Conservation (phyloP, 2,329 filamentous ascomycete genomes). For the Ambrosiella beaveri region DNA sequence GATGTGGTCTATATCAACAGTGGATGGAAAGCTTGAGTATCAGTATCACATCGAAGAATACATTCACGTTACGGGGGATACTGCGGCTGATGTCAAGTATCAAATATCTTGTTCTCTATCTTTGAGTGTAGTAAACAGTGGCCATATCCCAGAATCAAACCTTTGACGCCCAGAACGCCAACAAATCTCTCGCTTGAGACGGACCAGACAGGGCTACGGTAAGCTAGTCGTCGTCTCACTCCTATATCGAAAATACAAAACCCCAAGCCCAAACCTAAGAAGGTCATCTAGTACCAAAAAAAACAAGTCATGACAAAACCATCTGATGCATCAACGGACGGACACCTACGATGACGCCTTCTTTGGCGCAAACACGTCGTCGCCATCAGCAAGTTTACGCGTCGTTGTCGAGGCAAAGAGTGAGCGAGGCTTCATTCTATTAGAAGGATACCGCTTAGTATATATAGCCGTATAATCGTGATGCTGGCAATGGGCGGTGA, state of each 20-base stretch:
- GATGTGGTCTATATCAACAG: constrained; percentile 53
- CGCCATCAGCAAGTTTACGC: constrained; percentile 39
- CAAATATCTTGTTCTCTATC: too few relatives aligned
- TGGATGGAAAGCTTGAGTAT: constrained; percentile 40
- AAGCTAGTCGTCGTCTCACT: too few relatives aligned
- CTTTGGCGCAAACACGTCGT: constrained; percentile 22
- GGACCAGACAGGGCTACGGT: too few relatives aligned
- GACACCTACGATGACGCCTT: constrained; percentile 14
- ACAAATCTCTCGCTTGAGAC: neutral
- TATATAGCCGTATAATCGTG: neutral
- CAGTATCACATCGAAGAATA: constrained; percentile 8
- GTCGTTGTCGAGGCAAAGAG: constrained; percentile 48
- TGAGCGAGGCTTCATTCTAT: constrained; percentile 47
- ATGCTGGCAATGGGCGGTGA: neutral
- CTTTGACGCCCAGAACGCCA: neutral
- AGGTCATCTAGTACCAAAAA: constrained; percentile 8
- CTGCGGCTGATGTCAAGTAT: too few relatives aligned
- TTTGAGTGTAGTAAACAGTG: too few relatives aligned
- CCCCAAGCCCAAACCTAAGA: constrained; percentile 10
- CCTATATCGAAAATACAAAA: neutral
- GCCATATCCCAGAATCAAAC: neutral
- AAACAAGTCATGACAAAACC: constrained; percentile 5
- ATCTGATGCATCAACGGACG: neutral
- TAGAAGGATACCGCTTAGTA: constrained; percentile 2
- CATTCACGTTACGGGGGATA: too few relatives aligned